Evolutionary conservation across 441 rosid genomes (phyloP).

Genomic region (Erodium texanum): DNA sequence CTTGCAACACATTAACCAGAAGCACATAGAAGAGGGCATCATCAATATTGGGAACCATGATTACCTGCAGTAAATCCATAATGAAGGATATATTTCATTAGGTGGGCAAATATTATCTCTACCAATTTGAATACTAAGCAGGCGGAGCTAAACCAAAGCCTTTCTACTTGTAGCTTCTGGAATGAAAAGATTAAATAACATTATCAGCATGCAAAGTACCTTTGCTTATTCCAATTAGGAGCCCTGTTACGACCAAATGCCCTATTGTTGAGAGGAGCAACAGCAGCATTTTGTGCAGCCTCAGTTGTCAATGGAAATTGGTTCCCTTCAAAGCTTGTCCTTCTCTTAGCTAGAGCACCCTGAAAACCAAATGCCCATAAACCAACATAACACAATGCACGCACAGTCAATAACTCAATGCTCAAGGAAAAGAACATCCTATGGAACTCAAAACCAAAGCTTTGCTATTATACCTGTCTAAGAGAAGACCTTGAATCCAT

Average conservation of each 20-base stretch:
- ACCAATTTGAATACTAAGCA: background rate
- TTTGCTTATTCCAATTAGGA: constrained; percentile 46
- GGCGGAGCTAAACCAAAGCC: background rate
- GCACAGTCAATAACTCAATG: background rate
- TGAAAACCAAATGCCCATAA: constrained; percentile 23
- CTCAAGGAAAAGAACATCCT: background rate
- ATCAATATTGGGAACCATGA: constrained; percentile 25
- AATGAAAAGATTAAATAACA: background rate
- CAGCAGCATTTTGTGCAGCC: constrained; percentile 49
- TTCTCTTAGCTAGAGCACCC: constrained; percentile 72
- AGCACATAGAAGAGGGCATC: constrained; percentile 29
- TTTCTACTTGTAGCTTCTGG: constrained; percentile 6
- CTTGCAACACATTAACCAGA: constrained; percentile 28
- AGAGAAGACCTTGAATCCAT: constrained; percentile 57
- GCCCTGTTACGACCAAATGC: constrained; percentile 37
- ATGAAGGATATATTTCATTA: background rate
- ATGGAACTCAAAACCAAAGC: background rate
- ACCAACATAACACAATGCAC: background rate
- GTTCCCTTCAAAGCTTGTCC: constrained; percentile 56
- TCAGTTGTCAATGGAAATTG: constrained; percentile 54
- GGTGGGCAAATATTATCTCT: background rate
- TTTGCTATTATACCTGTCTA: constrained; percentile 51
- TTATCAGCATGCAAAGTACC: constrained; percentile 31
- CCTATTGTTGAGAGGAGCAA: constrained; percentile 39
- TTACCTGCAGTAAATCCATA: constrained; percentile 38